These are phyloP conservation scores for Clonostachys rosea DNA, from an alignment of 2,329 filamentous ascomycete species.

Conservation along the genomic window DNA sequence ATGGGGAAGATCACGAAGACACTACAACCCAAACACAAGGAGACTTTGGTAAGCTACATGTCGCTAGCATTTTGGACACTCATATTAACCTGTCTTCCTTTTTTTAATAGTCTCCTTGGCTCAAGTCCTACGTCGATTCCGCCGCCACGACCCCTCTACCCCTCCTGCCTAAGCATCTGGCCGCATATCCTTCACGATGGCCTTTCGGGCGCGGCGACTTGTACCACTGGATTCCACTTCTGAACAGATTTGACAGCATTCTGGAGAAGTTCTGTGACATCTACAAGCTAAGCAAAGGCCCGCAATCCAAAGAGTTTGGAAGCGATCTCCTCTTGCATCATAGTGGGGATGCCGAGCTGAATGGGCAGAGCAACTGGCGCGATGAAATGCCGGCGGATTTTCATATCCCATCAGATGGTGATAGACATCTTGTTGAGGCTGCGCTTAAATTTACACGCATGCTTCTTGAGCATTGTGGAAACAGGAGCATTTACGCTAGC, in stretches of 20 bases:
- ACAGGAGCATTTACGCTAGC: slow-evolving; percentile 93
- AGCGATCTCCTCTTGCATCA: slow-evolving; percentile 60
- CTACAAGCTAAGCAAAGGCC: slow-evolving; percentile 76
- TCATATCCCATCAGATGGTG: slow-evolving; percentile 56
- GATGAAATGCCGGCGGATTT: slow-evolving; percentile 1
- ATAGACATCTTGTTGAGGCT: slow-evolving; percentile 72
- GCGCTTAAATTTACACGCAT: slow-evolving; percentile 83
- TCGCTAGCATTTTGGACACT: neutral
- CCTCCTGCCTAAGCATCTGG: slow-evolving; percentile 71
- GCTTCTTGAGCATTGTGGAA: slow-evolving; percentile 91
- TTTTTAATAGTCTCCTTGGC: slow-evolving; percentile 70
- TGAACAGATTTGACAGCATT: slow-evolving; percentile 90
- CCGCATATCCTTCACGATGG: slow-evolving; percentile 83
- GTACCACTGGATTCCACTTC: slow-evolving; percentile 94
- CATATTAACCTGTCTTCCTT: slow-evolving; percentile 15
- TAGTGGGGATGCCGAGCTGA: slow-evolving; percentile 7
- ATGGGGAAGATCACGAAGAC: slow-evolving; percentile 68
- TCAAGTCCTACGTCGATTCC: slow-evolving; percentile 73
- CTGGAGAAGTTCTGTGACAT: slow-evolving; percentile 75
- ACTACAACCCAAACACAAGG: slow-evolving; percentile 63
- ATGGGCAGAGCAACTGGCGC: slow-evolving; percentile 1
- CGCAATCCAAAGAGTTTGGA: slow-evolving; percentile 74
- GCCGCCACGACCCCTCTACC: slow-evolving; percentile 67
- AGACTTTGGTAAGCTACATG: slow-evolving; percentile 54
- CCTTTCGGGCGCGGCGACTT: slow-evolving; percentile 92